phyloP scores from a whole-genome alignment of 2,329 filamentous ascomycete species.

The Colletotrichum godetiae region DNA sequence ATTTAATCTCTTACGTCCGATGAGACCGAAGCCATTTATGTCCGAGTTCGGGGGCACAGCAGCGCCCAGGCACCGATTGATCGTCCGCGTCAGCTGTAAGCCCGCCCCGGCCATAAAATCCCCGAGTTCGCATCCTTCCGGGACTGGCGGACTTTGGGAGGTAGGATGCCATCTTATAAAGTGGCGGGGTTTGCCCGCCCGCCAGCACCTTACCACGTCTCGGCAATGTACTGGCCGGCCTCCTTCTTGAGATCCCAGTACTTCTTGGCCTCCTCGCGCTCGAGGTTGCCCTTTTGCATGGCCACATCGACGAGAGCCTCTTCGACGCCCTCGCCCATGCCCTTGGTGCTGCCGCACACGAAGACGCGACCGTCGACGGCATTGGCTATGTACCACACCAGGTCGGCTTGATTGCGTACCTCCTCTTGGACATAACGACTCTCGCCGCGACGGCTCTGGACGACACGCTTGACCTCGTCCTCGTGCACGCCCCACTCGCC shows the following conservation, averaged over 20 bases:
- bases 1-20: slow-evolving; percentile 25
- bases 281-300: slow-evolving; percentile 91
- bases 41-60: slow-evolving; percentile 17
- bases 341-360: slow-evolving; percentile 93
- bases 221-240: slow-evolving; percentile 94
- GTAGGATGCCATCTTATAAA: not conserved
- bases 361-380: slow-evolving; percentile 95
- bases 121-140: slow-evolving; percentile 12
- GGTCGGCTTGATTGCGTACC: slow-evolving; percentile 87
- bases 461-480: slow-evolving; percentile 84
- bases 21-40: slow-evolving; percentile 10
- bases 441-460: slow-evolving; percentile 80
- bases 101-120: not conserved
- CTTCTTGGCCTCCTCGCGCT: slow-evolving; percentile 81
- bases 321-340: slow-evolving; percentile 98
- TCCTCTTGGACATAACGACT: slow-evolving; percentile 97
- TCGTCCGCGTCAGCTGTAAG: slow-evolving; percentile 21
- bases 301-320: slow-evolving; percentile 88
- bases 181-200: not conserved
- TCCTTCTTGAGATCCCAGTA: slow-evolving; percentile 96
- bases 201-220: slow-evolving; percentile 66
- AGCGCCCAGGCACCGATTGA: slow-evolving; percentile 7
- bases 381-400: slow-evolving; percentile 99
- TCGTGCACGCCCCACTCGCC: slow-evolving; percentile 97
- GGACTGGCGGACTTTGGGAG: not conserved